Base-by-base conservation (phyloP, 2,329 filamentous ascomycete species). In the Mycosphaerelloides madeirae region DNA sequence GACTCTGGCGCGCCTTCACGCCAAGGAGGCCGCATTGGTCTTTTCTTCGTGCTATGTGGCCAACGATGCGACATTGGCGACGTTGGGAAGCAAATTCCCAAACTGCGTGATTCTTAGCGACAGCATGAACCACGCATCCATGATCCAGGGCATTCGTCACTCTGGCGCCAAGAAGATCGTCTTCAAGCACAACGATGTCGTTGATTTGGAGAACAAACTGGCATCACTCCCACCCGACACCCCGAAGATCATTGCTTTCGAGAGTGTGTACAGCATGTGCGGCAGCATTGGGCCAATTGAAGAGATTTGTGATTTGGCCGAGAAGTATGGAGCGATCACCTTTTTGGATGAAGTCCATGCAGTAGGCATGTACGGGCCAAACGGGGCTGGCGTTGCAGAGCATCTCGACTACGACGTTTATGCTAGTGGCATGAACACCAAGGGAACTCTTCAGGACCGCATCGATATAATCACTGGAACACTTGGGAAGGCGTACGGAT, bases 211-310 rank as follows among this genome's bases (percentile, higher is more conserved):
- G 73, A 81, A 81, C 39, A 97, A 98, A 71, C 76, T 98, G 54
- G 89, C 90, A 2, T 85, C 89, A 11, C 77, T 98, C 32, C 89
- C 91, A 1, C 72, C 85, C 1, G 78, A 93, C 49, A 80, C 87
- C 29, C 93, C 93, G 46, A 98, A 98, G 75, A 95, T 98, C 55
- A 98, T 98, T 55, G 93, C 93, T 2, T 98, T 97, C 55, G 93
- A 98, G 71, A 95, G 89, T 22, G 93, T 98, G 3, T 98, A 98
- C 73, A 95, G 89, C 74, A 98, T 98, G 93, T 98, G 93, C 65
- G 93, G 93, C 52, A 95, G 89, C 13, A 87, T 98, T 64, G 93
- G 89, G 0, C 93, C 93, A 1, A 98, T 98, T 57, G 87, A 90
- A 70, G 84, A 84, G 63, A 97, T 98, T 51, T 97, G 91, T 66